Conservation (phyloP, 1,284 basidiomycete species). For the Hortiboletus rubellus region DNA sequence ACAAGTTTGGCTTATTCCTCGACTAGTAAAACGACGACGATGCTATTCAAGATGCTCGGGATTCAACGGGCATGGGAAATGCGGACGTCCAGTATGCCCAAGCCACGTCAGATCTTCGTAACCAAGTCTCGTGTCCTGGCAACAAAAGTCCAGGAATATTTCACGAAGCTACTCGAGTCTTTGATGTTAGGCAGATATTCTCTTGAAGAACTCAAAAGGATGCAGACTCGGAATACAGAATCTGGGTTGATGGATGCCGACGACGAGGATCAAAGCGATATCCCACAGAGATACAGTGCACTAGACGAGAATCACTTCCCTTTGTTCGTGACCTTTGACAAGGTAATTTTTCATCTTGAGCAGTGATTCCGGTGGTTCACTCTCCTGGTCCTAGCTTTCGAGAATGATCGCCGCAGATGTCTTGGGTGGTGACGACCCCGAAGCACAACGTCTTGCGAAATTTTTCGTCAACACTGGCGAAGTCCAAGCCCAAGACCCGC, state of each 20-base stretch:
- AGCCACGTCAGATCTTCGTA: conserved; percentile 68
- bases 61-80: conserved; percentile 55
- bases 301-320: conserved; percentile 66
- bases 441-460: conserved; percentile 7
- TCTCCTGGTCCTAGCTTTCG: conserved; percentile 5
- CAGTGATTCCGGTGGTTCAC: neutral
- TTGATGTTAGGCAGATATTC: conserved; percentile 43
- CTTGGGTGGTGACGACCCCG: conserved; percentile 8
- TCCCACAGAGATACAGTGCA: conserved; percentile 59
- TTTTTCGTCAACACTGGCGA: conserved; percentile 23
- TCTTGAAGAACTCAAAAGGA: conserved; percentile 39
- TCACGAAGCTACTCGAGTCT: conserved; percentile 51
- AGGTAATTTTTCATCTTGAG: conserved; percentile 40
- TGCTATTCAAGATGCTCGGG: conserved; percentile 72
- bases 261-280: conserved; percentile 46
- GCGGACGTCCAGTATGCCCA: conserved; percentile 29
- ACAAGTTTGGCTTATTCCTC: conserved; percentile 1
- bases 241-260: conserved; percentile 48
- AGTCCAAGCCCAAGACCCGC: conserved; percentile 17
- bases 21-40: conserved; percentile 69
- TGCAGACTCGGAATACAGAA: conserved; percentile 29
- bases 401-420: conserved; percentile 27
- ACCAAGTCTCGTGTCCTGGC: conserved; percentile 69
- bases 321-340: conserved; percentile 66
- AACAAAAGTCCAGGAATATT: conserved; percentile 66